phyloP scores from a whole-genome alignment of 352 stramenopile genomes.

The Globisporangium spiculum region DNA sequence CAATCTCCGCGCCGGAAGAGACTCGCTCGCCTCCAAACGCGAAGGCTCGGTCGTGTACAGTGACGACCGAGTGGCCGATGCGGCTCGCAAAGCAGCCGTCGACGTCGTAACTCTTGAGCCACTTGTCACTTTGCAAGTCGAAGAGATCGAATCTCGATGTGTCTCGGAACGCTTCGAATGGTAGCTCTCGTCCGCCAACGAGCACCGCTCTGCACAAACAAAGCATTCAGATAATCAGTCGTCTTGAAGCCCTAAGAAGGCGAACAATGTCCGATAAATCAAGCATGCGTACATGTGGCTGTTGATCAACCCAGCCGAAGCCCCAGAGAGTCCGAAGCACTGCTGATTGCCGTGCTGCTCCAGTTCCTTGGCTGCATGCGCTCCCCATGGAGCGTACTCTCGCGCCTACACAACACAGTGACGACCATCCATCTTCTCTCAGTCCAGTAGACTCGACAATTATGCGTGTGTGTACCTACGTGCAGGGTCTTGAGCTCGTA shows the following conservation, averaged over 20 bases:
- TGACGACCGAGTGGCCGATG: conserved; percentile 51
- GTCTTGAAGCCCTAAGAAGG: not conserved
- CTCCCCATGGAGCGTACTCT: conserved; percentile 42
- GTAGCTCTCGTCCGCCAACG: conserved; percentile 48
- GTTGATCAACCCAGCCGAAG: conserved; percentile 34
- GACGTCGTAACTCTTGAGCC: conserved; percentile 60
- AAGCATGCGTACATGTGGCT: conserved; percentile 35
- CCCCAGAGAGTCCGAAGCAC: conserved; percentile 23
- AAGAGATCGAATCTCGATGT: conserved; percentile 55
- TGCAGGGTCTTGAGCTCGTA: conserved; percentile 22
- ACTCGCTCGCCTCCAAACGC: conserved; percentile 59
- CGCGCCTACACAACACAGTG: conserved; percentile 23
- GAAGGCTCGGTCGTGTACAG: conserved; percentile 34
- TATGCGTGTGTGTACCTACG: not conserved
- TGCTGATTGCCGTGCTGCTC: conserved; percentile 18
- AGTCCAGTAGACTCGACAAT: not conserved
- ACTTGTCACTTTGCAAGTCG: conserved; percentile 40
- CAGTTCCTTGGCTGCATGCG: conserved; percentile 32
- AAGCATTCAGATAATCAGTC: not conserved
- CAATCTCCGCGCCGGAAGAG: conserved; percentile 6
- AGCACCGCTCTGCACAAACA: conserved; percentile 43
- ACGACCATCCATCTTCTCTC: not conserved
- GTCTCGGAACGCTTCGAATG: conserved; percentile 24
- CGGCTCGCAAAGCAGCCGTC: conserved; percentile 44
- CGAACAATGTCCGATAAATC: not conserved